Percentiles rank a stretch among this genome's conserved stretches.
Conservation (phyloP, 129 eudicot genomes). For the Chrysanthemum seticuspe region DNA sequence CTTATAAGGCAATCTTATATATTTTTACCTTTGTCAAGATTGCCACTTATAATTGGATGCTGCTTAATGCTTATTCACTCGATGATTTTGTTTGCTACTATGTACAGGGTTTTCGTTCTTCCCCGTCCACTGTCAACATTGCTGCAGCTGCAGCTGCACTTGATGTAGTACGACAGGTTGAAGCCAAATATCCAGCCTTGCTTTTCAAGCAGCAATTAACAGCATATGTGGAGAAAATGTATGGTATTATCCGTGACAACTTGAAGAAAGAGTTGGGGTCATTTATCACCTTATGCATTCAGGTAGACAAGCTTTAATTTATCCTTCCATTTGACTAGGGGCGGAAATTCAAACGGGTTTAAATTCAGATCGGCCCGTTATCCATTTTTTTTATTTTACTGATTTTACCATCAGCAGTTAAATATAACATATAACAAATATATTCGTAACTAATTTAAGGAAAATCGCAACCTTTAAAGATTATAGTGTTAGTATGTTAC, state of each 20-base stretch:
- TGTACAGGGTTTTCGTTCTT: slow-evolving; percentile 84
- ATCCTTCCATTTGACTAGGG: background rate
- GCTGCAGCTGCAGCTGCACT: slow-evolving; percentile 82
- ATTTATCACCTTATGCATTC: slow-evolving; percentile 75
- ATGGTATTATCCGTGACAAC: slow-evolving; percentile 94
- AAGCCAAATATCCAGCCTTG: slow-evolving; percentile 94
- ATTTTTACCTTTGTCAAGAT: background rate
- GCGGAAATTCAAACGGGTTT: background rate
- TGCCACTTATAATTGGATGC: background rate
- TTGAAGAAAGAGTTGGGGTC: slow-evolving; percentile 83
- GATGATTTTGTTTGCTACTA: slow-evolving; percentile 15
- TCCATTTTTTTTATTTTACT: too few relatives aligned
- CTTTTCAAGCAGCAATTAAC: slow-evolving; percentile 95
- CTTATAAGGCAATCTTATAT: background rate
- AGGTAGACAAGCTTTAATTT: slow-evolving; percentile 45
- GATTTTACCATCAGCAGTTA: too few relatives aligned
- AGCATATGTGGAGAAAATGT: slow-evolving; percentile 88
- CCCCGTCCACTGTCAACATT: slow-evolving; percentile 64
- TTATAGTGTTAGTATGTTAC: too few relatives aligned
- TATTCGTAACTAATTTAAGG: too few relatives aligned
- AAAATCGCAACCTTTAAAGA: too few relatives aligned
- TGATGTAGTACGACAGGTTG: slow-evolving; percentile 84
- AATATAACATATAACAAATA: too few relatives aligned
- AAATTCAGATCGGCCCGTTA: too few relatives aligned
- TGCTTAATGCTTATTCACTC: slow-evolving; percentile 2